phyloP scores from a whole-genome alignment of 306 rosid genomes.

The Gastrolobium villosum region DNA sequence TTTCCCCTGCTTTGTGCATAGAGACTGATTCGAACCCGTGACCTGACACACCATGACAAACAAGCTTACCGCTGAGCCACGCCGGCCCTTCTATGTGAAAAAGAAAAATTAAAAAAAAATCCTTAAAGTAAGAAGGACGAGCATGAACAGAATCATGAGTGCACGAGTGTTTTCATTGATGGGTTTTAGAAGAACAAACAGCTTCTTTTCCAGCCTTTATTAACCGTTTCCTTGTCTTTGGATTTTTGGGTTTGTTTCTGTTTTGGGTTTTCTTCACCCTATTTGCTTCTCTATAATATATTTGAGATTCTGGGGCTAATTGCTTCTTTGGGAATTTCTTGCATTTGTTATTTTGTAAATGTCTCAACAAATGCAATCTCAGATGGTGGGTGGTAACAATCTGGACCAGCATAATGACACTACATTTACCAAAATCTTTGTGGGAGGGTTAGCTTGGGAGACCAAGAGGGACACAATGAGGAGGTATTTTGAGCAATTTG shows the following conservation, averaged over 20 bases:
- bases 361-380: constrained; percentile 85
- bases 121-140: constrained; percentile 47
- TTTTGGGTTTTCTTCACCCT: constrained; percentile 16
- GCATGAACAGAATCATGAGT: constrained; percentile 53
- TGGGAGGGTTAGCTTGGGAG: constrained; percentile 99
- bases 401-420: constrained; percentile 79
- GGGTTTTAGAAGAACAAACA: constrained; percentile 53
- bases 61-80: no score
- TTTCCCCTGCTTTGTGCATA: no score
- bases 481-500: constrained; percentile 93
- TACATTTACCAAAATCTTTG: constrained; percentile 89
- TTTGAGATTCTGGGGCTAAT: constrained; percentile 41
- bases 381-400: constrained; percentile 66
- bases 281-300: background rate
- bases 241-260: constrained; percentile 39
- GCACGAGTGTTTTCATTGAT: constrained; percentile 74
- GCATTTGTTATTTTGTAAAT: constrained; percentile 42
- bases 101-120: background rate
- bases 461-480: constrained; percentile 91
- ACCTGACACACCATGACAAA: no score
- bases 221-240: constrained; percentile 43
- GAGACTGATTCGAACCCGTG: no score
- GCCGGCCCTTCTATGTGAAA: no score
- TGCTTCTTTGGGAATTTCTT: constrained; percentile 27
- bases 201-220: constrained; percentile 51